These are phyloP conservation scores for Xylariaceae sp. DNA, from an alignment of 2,329 filamentous ascomycete genomes.

Conservation along the genomic window DNA sequence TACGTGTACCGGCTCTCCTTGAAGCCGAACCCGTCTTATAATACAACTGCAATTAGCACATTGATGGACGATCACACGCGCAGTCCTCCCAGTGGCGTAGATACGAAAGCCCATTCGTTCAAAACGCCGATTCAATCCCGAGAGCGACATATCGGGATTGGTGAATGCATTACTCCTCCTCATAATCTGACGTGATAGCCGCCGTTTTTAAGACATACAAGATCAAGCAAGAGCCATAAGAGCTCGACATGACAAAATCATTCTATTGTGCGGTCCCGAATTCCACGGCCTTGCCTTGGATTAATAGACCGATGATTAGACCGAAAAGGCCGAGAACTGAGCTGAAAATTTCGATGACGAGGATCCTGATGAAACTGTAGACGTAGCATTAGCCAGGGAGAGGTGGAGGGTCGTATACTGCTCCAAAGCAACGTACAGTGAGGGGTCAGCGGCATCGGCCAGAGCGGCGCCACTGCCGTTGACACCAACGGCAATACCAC, in stretches of 20 bases:
- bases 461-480: constrained; percentile 95
- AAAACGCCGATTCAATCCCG: constrained; percentile 19
- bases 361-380: constrained; percentile 88
- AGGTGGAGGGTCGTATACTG: neutral
- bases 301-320: constrained; percentile 85
- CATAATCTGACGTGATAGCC: constrained; percentile 7
- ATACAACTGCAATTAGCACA: constrained; percentile 16
- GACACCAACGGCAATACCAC: constrained; percentile 93
- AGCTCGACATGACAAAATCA: neutral
- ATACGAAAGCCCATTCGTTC: constrained; percentile 14
- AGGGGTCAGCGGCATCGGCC: constrained; percentile 88
- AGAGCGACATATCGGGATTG: constrained; percentile 15
- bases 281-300: constrained; percentile 75
- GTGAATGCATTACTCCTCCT: constrained; percentile 14
- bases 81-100: constrained; percentile 11
- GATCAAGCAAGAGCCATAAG: constrained; percentile 2
- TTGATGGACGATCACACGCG: constrained; percentile 9
- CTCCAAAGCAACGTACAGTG: constrained; percentile 57
- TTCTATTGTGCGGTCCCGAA: constrained; percentile 46
- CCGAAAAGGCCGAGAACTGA: constrained; percentile 95
- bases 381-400: neutral
- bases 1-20: constrained; percentile 6
- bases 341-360: constrained; percentile 99
- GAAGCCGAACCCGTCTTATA: constrained; percentile 12
- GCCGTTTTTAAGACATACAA: constrained; percentile 3